A percentile compares a stretch with the other conserved stretches of the same genome.
Conservation (phyloP, 345 rosid species). For the Citrus cavaleriei region DNA sequence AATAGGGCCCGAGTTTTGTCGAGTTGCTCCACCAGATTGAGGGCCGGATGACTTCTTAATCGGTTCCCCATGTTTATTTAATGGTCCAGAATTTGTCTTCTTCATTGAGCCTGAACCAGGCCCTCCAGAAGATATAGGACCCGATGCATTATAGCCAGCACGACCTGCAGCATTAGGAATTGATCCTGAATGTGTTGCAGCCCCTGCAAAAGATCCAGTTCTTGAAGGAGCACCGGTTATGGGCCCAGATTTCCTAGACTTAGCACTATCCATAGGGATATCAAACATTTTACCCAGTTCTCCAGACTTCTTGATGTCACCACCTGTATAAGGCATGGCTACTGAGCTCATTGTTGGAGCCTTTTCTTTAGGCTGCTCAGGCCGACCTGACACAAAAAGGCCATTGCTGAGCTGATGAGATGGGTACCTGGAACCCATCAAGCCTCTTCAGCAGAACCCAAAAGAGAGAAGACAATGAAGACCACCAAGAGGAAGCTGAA, state of each 20-base stretch:
- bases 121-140: slow-evolving; percentile 56
- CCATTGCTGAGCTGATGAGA: slow-evolving; percentile 91
- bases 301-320: slow-evolving; percentile 91
- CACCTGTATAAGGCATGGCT: slow-evolving; percentile 96
- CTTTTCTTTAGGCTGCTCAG: slow-evolving; percentile 91
- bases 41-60: slow-evolving; percentile 88
- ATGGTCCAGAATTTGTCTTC: slow-evolving; percentile 90
- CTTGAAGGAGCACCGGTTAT: slow-evolving; percentile 77
- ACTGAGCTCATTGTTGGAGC: slow-evolving; percentile 83
- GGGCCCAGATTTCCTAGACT: slow-evolving; percentile 93
- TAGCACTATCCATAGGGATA: slow-evolving; percentile 61
- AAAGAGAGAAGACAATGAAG: slow-evolving; percentile 13
- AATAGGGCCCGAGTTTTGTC: slow-evolving; percentile 91
- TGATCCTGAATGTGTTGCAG: slow-evolving; percentile 77
- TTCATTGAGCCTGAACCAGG: slow-evolving; percentile 78
- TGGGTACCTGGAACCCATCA: slow-evolving; percentile 88
- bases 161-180: slow-evolving; percentile 75
- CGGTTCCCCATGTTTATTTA: slow-evolving; percentile 92
- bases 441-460: slow-evolving; percentile 15
- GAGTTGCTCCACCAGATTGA: slow-evolving; percentile 84
- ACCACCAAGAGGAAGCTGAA: background rate
- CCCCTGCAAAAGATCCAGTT: slow-evolving; percentile 85
- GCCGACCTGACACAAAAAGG: slow-evolving; percentile 88
- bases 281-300: slow-evolving; percentile 97
- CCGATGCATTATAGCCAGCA: slow-evolving; percentile 58